These are phyloP conservation scores for Byssothecium circinans DNA, from an alignment of 2,329 filamentous ascomycete genomes.

Conservation along the genomic window DNA sequence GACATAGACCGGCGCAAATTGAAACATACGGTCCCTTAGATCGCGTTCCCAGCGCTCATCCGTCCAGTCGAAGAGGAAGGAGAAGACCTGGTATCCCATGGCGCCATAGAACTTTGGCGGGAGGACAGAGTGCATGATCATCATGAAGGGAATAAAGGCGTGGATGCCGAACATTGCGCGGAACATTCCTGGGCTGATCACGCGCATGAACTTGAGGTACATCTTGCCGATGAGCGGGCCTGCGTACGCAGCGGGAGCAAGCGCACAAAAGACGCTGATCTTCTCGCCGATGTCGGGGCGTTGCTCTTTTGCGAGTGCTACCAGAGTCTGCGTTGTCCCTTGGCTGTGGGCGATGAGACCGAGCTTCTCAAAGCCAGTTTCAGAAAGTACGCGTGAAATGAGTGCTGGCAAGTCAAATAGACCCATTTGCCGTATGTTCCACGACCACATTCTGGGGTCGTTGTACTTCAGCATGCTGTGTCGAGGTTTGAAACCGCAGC, in stretches of 20 bases:
- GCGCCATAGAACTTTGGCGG: constrained; percentile 71
- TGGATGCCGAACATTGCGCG: constrained; percentile 86
- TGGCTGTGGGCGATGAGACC: constrained; percentile 87
- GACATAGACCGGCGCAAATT: constrained; percentile 89
- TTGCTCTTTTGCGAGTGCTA: constrained; percentile 87
- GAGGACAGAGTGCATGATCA: constrained; percentile 72
- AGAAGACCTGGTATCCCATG: constrained; percentile 86
- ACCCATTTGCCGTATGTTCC: constrained; percentile 95
- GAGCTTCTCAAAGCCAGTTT: constrained; percentile 82
- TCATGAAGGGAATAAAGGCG: constrained; percentile 91
- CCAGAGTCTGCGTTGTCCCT: constrained; percentile 84
- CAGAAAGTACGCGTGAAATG: constrained; percentile 73
- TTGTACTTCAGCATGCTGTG: constrained; percentile 70
- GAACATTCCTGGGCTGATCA: constrained; percentile 76
- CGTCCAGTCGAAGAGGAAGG: constrained; percentile 85
- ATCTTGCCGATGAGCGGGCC: constrained; percentile 82
- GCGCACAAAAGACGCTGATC: constrained; percentile 85
- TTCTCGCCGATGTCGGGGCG: constrained; percentile 80
- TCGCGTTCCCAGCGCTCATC: constrained; percentile 83
- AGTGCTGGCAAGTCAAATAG: constrained; percentile 84
- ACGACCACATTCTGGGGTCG: constrained; percentile 93
- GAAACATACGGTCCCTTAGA: constrained; percentile 80
- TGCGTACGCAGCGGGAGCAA: constrained; percentile 88
- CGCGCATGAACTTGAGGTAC: constrained; percentile 89
- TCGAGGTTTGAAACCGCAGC: constrained; percentile 79